These are phyloP conservation scores for Coemansia sp. DNA, from an alignment of 192 early-diverging fungal species.

Conservation along the genomic window DNA sequence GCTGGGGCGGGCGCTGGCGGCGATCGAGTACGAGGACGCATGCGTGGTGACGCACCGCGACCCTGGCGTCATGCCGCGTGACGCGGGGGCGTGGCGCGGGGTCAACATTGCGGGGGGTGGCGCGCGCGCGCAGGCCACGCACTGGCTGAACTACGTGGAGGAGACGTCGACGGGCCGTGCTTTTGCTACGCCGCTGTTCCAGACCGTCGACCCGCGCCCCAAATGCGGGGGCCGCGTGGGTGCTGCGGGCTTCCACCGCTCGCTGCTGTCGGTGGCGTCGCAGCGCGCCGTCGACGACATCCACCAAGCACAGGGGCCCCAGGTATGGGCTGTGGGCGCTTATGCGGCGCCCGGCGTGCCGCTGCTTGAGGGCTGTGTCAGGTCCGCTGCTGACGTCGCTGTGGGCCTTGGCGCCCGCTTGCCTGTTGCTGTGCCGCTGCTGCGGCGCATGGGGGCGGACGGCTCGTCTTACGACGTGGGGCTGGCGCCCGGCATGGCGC, in stretches of 20 bases:
- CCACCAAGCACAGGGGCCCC: slow-evolving; percentile 34
- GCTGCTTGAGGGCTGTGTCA: slow-evolving; percentile 63
- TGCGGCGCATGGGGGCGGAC: slow-evolving; percentile 2
- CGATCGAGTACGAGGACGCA: slow-evolving; percentile 47
- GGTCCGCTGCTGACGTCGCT: slow-evolving; percentile 57
- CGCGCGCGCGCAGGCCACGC: slow-evolving; percentile 25
- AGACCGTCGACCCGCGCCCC: slow-evolving; percentile 62
- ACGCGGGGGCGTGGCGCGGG: slow-evolving; percentile 36
- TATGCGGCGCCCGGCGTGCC: slow-evolving; percentile 64
- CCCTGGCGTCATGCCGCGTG: slow-evolving; percentile 37
- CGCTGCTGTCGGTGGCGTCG: slow-evolving; percentile 58
- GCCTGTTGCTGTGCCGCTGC: slow-evolving; percentile 24
- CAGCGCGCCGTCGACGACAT: slow-evolving; percentile 53
- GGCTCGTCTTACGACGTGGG: slow-evolving; percentile 33
- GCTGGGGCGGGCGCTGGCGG: slow-evolving; percentile 32
- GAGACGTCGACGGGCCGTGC: slow-evolving; percentile 31
- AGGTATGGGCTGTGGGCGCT: slow-evolving; percentile 60
- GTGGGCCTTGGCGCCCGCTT: slow-evolving; percentile 28
- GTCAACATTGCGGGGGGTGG: slow-evolving; percentile 38
- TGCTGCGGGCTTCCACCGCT: slow-evolving; percentile 56
- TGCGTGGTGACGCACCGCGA: slow-evolving; percentile 47
- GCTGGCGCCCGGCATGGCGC: slow-evolving; percentile 22
- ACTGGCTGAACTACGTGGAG: slow-evolving; percentile 59
- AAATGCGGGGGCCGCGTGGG: slow-evolving; percentile 45
- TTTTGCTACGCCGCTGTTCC: slow-evolving; percentile 48